Evolutionary conservation across 805 yeast genomes (phyloP), one percentile per base, ranked within the genome.

Genomic region (Diddensiella caesifluorescens): DNA sequence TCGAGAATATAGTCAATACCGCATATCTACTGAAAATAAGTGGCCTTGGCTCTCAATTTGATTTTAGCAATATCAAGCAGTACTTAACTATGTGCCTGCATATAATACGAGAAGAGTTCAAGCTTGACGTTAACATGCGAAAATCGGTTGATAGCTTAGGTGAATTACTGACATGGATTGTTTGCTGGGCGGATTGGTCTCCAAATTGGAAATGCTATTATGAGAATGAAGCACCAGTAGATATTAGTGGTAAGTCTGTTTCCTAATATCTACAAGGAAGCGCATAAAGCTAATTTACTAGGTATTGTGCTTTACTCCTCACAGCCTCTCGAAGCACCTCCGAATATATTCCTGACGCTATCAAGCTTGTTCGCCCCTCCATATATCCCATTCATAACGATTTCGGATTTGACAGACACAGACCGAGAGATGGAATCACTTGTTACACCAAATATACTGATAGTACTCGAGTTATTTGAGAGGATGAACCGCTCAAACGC

Each of bases 181-280:
- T 81, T 0, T 51, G 67, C 9, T 76, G 85, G 79, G 74, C 81
- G 76, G 79, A 83, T 4, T 84, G 95, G 95, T 74, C 80, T 7
- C 20, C 6, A 4, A 22, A 34, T 2, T 76, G 95, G 95, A 56
- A 63, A 18, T 52, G 60, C 1, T 79, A 77, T 50, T 86, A 88
- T 56, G 46, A 28, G n/a, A 33, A 22, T 5, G 39, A 18, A 7
- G 41, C 33, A 5, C 19, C 26, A 7, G 21, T 22, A 1, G 27
- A 35, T 26, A 55, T 71, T 6, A 58, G 56, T 4, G 48, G 51
- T n/a, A 54, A 52, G 40, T 25, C 52, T 1, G 19, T 13, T 20
- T 9, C 36, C 22, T n/a, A 22, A 22, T 9, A 23, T 7, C 18
- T 33, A 6, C 19, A 6, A 29, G 13, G 33, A 29, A 20, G 22